phyloP scores from a whole-genome alignment of 441 rosid genomes.

The Corymbia citriodora region DNA sequence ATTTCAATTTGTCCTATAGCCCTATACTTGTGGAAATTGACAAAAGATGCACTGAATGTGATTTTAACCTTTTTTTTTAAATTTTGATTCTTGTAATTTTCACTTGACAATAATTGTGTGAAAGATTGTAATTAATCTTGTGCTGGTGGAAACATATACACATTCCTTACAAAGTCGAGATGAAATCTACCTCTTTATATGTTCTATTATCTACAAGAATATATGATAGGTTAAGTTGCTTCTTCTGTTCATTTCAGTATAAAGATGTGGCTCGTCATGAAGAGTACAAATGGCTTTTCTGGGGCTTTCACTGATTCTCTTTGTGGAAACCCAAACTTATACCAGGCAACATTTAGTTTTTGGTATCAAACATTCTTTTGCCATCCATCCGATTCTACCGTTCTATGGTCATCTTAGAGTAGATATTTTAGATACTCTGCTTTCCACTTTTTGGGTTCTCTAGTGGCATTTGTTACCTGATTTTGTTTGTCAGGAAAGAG shows the following conservation, averaged over 20 bases:
- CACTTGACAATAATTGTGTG: not conserved
- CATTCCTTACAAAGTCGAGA: not conserved
- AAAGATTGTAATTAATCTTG: not conserved
- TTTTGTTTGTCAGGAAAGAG: slow-evolving; percentile 59
- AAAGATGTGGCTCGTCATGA: slow-evolving; percentile 86
- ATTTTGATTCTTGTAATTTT: not conserved
- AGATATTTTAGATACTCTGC: not conserved
- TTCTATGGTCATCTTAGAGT: not conserved
- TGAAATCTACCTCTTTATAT: not conserved
- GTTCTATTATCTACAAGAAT: not conserved
- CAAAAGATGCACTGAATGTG: not conserved
- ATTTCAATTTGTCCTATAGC: not conserved
- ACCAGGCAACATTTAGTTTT: slow-evolving; percentile 48
- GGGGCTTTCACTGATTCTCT: slow-evolving; percentile 96
- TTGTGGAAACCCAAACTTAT: slow-evolving; percentile 89
- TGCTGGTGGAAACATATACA: not conserved
- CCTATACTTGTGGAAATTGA: not conserved
- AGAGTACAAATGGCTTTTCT: slow-evolving; percentile 88
- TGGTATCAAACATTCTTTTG: not conserved
- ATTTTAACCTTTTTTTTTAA: not conserved
- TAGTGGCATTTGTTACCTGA: slow-evolving; percentile 2
- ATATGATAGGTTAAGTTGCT: not conserved
- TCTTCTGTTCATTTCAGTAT: slow-evolving; percentile 44
- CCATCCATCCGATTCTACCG: not conserved
- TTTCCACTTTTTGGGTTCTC: not conserved